Evolutionary conservation across 2,329 filamentous ascomycete species (phyloP).

Genomic region (Fusarium pilosicola): DNA sequence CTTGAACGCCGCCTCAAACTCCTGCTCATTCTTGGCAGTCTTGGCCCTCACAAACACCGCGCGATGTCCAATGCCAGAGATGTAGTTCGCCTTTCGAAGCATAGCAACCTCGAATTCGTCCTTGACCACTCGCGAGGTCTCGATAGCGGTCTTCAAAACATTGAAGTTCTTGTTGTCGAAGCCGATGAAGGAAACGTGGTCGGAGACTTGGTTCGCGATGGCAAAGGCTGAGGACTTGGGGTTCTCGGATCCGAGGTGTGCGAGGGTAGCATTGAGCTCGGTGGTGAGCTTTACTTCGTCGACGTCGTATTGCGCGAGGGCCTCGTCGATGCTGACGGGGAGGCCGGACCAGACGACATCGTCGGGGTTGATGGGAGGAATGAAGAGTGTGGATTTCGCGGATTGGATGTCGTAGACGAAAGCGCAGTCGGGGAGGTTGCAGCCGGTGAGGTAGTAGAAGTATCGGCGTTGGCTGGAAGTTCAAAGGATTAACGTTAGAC

Average conservation of each 20-base stretch:
- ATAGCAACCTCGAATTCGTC: conserved; percentile 79
- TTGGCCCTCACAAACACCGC: conserved; percentile 70
- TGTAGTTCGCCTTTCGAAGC: conserved; percentile 75
- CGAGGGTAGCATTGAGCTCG: conserved; percentile 79
- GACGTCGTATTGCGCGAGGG: conserved; percentile 80
- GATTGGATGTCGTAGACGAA: conserved; percentile 82
- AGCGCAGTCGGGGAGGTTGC: conserved; percentile 79
- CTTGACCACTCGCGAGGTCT: conserved; percentile 76
- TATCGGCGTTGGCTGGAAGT: conserved; percentile 79
- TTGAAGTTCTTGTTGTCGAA: conserved; percentile 72
- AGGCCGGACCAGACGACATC: conserved; percentile 94
- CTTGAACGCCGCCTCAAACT: conserved; percentile 84
- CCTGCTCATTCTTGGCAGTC: conserved; percentile 77
- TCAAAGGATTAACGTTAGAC: background rate
- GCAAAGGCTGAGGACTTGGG: conserved; percentile 70
- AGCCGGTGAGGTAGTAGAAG: conserved; percentile 96
- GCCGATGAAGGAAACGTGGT: conserved; percentile 75
- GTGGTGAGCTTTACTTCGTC: conserved; percentile 79
- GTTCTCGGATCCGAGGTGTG: conserved; percentile 57
- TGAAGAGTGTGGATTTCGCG: conserved; percentile 83
- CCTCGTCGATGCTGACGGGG: conserved; percentile 80
- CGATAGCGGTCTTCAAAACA: conserved; percentile 70
- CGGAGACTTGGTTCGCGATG: conserved; percentile 81
- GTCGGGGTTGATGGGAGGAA: conserved; percentile 88
- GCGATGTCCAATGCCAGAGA: conserved; percentile 74